A percentile compares a stretch with the other conserved stretches of the same genome.
These are phyloP conservation scores for Actinidia arguta DNA, from an alignment of 179 eudicot genomes.

Conservation along the genomic window DNA sequence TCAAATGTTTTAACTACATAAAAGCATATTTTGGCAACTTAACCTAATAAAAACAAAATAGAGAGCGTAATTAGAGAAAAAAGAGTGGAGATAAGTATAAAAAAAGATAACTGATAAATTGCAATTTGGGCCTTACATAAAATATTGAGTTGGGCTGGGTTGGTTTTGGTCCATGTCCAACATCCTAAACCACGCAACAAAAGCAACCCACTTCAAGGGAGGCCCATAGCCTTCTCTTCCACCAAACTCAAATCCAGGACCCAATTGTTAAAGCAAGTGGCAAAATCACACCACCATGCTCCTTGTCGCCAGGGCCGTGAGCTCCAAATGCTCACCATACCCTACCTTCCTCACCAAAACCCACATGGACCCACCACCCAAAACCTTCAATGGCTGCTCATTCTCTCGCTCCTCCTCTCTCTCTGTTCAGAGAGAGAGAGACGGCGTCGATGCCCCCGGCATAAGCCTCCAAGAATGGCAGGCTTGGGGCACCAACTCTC, in stretches of 20 bases:
- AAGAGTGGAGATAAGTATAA: too few species aligned
- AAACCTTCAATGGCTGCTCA: not conserved
- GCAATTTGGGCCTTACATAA: too few species aligned
- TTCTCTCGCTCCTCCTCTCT: slow-evolving; percentile 34
- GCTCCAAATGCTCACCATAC: slow-evolving; percentile 18
- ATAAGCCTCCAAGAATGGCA: slow-evolving; percentile 85
- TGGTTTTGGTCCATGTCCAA: not conserved
- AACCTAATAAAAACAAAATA: too few species aligned
- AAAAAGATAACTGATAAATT: too few species aligned
- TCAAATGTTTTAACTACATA: too few species aligned
- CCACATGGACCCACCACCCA: slow-evolving; percentile 27
- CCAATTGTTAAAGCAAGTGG: not conserved
- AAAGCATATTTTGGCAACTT: too few species aligned
- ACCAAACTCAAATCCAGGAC: not conserved
- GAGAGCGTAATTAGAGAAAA: too few species aligned
- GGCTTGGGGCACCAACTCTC: slow-evolving; percentile 81
- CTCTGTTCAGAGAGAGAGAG: slow-evolving; percentile 34
- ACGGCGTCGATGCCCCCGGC: slow-evolving; percentile 19
- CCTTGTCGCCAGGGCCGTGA: not conserved
- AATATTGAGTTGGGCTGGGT: not conserved
- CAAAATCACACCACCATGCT: slow-evolving; percentile 1
- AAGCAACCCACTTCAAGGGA: not conserved
- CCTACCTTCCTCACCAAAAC: slow-evolving; percentile 21
- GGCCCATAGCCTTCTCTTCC: not conserved
- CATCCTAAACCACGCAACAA: not conserved